These are phyloP conservation scores for Cadophora malorum DNA, from an alignment of 2,329 filamentous ascomycete species.

Conservation along the genomic window DNA sequence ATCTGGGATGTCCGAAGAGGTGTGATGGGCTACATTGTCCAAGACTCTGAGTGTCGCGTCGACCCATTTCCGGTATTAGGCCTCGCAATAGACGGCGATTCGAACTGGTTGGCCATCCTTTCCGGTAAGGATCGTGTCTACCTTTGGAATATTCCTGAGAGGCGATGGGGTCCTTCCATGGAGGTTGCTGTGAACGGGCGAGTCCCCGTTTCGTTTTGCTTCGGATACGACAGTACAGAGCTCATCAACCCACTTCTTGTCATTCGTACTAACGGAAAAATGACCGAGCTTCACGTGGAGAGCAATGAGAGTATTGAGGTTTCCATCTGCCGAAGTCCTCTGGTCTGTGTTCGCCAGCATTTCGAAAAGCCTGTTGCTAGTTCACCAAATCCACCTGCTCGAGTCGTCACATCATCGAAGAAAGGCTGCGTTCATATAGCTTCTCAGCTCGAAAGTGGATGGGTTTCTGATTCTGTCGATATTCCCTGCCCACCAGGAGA, in stretches of 20 bases:
- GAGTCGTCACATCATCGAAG: conserved; percentile 57
- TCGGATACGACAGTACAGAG: conserved; percentile 53
- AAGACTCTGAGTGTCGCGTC: conserved; percentile 47
- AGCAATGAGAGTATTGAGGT: conserved; percentile 50
- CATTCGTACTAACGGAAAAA: conserved; percentile 67
- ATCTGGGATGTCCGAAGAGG: conserved; percentile 63
- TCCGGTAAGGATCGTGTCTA: conserved; percentile 62
- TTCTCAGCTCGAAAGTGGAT: conserved; percentile 51
- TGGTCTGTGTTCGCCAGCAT: conserved; percentile 49
- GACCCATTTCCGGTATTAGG: conserved; percentile 64
- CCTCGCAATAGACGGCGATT: conserved; percentile 68
- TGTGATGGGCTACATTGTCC: conserved; percentile 50
- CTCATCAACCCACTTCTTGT: conserved; percentile 60
- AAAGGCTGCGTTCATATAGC: conserved; percentile 58
- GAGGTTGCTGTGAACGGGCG: conserved; percentile 63
- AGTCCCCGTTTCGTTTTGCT: conserved; percentile 68
- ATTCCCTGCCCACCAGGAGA: conserved; percentile 47
- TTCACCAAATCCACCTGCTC: conserved; percentile 39
- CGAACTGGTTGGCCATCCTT: conserved; percentile 70
- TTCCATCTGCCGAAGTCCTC: conserved; percentile 57
- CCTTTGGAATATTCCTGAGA: conserved; percentile 67
- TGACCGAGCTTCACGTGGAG: conserved; percentile 63
- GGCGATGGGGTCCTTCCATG: conserved; percentile 61
- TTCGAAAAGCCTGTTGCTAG: conserved; percentile 47
- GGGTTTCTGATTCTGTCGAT: conserved; percentile 57